Base-by-base conservation (phyloP, 805 yeast species). In the Candida namnaoensis region DNA sequence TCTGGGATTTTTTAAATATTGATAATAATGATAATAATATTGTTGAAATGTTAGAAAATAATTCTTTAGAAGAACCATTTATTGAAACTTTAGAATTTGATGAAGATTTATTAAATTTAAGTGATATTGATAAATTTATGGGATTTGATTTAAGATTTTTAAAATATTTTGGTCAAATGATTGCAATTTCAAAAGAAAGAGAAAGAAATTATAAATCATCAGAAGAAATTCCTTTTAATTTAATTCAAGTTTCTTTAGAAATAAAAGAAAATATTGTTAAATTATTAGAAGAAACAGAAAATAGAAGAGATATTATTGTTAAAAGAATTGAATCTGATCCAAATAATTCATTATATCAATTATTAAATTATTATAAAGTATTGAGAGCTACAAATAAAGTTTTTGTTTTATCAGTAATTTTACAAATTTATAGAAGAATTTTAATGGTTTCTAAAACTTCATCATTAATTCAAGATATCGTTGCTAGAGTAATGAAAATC, bases 81-180 rank as follows among this genome's bases (percentile, higher is more conserved):
- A 9, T 27, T 27, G 28, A 9, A 27, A 27, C 7, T 27, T 7
- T 7, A 27, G 28, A 27, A 27, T 7, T 9, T 7, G 7, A 27
- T 27, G 28, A 57, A 32, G 73, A 72, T 47, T 7, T 27, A 7
- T 7, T 9, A 7, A 27, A 27, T 27, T 9, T 27, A 7, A 7
- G 28, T 27, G 32, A 30, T 12, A 73, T 80, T 37, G 85, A 80
- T 52, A 71, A 69, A 42, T 62, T 78, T 40, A 59, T 72, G 35
- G 90, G 90, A 1, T 72, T 82, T 54, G 85, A 82, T 48, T 65
- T 78, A 11, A 66, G 66, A 46, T 69, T 80, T 44, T 61, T 82
- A 14, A 80, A 83, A 0, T 65, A 71, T 23, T 73, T 74, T 44
- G 68, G 79, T 26, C 70, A 76, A 37, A 66, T 78, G 4, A 57